Evolutionary conservation across 1,284 basidiomycete genomes (phyloP), one percentile per base, ranked within the genome.

Genomic region (Papiliotrema terrestris): DNA sequence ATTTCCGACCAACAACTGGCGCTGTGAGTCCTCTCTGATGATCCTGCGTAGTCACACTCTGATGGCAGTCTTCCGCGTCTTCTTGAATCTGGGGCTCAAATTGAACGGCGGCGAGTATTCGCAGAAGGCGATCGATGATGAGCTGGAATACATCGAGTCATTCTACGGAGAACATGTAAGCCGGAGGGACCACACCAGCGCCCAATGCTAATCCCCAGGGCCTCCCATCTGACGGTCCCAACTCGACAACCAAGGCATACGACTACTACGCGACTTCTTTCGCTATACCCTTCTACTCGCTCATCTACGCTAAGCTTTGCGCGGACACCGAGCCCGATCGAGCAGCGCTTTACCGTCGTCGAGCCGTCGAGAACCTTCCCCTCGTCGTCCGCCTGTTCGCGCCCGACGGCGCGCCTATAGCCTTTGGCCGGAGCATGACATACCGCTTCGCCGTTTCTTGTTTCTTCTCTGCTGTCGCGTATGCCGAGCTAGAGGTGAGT

Each of bases 361-460:
- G 62, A 26, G 63, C 65, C 0, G 45, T 41, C 6, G 53, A 51
- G 11, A 66, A 62, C 42, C 42, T 63, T 4, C 58, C 56, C 2
- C n/a, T 45, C 11, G 57, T 58, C 1, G 47, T 65, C 17, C 56
- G 65, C 41, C 57, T 69, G 1, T 64, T 67, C 41, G 58, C 60
- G 1, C 63, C 61, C 6, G 59, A 65, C 39, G 67, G 67, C 17
- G 55, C 49, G 3, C 51, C 54, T 35, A 65, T 69, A 8, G 56
- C 67, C 1, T 69, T 62, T 41, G 67, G 67, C 1, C 49, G 67
- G 26, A 64, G 61, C 38, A 63, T 69, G 67, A 67, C 65, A 1
- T 69, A 69, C 41, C 56, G 67, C n/a, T 69, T 69, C 47, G 67
- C 67, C 2, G 86, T 70, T 81, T 83, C 9, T 85, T 81, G 76